Evolutionary conservation across 2,329 filamentous ascomycete genomes (phyloP).

Genomic region (Calonectria leucothoes): DNA sequence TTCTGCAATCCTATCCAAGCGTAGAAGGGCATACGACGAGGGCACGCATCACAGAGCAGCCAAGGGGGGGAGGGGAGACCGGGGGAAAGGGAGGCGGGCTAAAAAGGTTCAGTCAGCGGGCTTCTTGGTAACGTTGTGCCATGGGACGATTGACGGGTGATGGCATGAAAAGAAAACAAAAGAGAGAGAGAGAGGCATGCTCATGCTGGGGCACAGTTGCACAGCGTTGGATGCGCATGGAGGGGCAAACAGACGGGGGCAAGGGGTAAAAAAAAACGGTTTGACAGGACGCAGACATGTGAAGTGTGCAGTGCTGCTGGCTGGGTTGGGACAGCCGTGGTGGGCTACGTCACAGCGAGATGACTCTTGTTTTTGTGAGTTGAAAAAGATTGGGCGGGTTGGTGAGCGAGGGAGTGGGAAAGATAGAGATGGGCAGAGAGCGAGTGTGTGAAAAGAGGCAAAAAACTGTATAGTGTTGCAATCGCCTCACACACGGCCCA

Average conservation of each 20-base stretch:
- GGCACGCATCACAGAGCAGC: neutral
- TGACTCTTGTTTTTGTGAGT: neutral
- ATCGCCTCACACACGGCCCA: neutral
- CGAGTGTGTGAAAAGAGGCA: neutral
- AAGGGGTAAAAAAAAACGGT: neutral
- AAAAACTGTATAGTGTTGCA: neutral
- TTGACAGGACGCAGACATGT: conserved; percentile 2
- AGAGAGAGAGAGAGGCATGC: neutral
- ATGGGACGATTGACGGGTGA: conserved; percentile 6
- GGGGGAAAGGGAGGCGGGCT: neutral
- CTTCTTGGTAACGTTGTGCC: neutral
- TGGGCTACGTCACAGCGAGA: neutral
- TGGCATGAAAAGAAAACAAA: neutral
- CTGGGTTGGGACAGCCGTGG: neutral
- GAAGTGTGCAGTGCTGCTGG: neutral
- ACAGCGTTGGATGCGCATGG: conserved; percentile 5
- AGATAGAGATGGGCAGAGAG: neutral
- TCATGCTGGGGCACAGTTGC: neutral
- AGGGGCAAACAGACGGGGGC: neutral
- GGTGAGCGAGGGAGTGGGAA: neutral
- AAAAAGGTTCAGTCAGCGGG: neutral
- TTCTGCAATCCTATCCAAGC: neutral
- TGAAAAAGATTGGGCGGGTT: neutral
- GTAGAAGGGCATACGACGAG: neutral
- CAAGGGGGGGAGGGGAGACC: conserved; percentile 14